A percentile compares a stretch with the other conserved stretches of the same genome.
phyloP scores from a whole-genome alignment of 2,329 filamentous ascomycete genomes.

The Fusarium siculi region DNA sequence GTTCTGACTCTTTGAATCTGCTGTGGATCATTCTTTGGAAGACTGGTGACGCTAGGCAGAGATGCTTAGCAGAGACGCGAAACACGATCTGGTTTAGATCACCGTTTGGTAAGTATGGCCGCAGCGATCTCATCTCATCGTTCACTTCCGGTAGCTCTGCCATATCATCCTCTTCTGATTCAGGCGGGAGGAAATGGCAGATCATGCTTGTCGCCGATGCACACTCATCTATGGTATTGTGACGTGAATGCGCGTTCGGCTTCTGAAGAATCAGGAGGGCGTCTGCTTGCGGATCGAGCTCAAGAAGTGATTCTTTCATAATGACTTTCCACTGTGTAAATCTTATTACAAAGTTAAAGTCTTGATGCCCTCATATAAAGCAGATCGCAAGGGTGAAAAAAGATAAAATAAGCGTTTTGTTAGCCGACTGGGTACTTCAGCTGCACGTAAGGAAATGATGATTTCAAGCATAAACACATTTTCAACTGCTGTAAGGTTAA shows the following conservation, averaged over 20 bases:
- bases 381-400: no score
- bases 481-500: not conserved
- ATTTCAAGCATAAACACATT: not conserved
- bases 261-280: not conserved
- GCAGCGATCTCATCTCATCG: not conserved
- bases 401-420: no score
- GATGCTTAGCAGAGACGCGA: not conserved
- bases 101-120: not conserved
- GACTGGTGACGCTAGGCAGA: not conserved
- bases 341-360: no score
- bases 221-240: no score
- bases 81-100: not conserved
- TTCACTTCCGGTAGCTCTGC: no score
- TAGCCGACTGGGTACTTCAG: no score
- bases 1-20: not conserved
- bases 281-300: not conserved
- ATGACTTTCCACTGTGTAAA: not conserved
- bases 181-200: no score
- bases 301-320: not conserved
- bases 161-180: no score
- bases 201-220: no score
- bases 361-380: no score
- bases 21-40: not conserved
- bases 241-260: not conserved
- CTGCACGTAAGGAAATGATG: no score